Base-by-base conservation (phyloP, 2,329 filamentous ascomycete genomes). In the Purpureocillium takamizusanense region DNA sequence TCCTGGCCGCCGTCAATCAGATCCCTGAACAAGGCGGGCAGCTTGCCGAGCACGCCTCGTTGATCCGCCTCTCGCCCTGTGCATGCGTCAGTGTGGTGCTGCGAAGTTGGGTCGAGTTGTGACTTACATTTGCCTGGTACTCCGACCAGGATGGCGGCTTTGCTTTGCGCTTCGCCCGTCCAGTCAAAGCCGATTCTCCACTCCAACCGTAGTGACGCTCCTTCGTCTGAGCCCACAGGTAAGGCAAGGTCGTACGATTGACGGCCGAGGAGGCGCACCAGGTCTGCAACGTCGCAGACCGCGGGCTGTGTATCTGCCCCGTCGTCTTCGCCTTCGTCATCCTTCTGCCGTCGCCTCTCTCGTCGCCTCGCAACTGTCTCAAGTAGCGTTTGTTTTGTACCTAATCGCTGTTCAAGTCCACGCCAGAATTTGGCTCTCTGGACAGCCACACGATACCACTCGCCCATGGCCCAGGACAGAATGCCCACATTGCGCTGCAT, bases 111-210 rank as follows among this genome's bases (percentile, higher is more conserved):
- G 32, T 4, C 35, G 8, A 14, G 40, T 1, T 21, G 15, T 18
- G 28, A 72, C 79, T 71, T 59, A 85, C 81, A 86, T 52, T 73
- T 75, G 7, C 63, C 66, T 1, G 81, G 81, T 31, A 78, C 61
- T 4, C 72, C 71, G 2, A 77, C 61, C 44, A 74, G 53, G 10
- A 80, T 63, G 4, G 60, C 61, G 13, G 85, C 57, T 33, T 64
- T 63, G 46, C 73, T 83, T 49, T 73, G 70, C 4, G 78, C 81
- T 51, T 86, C 82, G 6, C 82, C 82, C 0, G 80, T 81, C 81
- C 81, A 86, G 55, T 86, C 81, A 50, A 86, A 83, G 2, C 60
- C 58, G 32, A 83, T 77, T 34, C 58, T 63, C 82, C 82, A 86
- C 40, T 69, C 64, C 2, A 86, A 59, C 18, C 75, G 68, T 4